These are phyloP conservation scores for Penicillium cataractarum DNA, from an alignment of 495 filamentous ascomycete species.

Conservation along the genomic window DNA sequence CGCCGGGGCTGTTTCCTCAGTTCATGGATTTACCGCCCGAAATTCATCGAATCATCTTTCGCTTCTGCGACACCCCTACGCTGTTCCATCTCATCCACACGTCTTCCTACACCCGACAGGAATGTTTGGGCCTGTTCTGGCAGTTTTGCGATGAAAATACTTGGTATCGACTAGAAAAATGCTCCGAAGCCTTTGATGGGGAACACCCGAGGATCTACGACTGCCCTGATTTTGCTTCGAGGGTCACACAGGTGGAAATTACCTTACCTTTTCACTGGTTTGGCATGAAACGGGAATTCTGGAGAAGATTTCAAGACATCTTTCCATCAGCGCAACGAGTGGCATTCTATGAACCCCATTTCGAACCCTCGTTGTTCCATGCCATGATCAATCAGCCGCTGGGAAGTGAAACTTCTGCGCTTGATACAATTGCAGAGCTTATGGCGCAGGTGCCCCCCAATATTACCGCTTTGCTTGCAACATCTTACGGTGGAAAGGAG, in stretches of 20 bases:
- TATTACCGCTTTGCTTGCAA: neutral
- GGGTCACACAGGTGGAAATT: neutral
- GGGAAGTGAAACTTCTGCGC: too few relatives aligned
- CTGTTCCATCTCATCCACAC: slow-evolving; percentile 1
- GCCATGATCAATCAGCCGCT: too few relatives aligned
- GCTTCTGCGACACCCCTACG: neutral
- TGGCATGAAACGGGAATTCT: neutral
- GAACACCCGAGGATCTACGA: neutral
- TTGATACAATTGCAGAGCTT: neutral
- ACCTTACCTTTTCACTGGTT: neutral
- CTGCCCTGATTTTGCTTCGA: neutral
- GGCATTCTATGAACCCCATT: neutral
- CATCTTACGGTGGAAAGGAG: neutral
- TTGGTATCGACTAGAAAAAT: neutral
- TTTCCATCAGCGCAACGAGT: neutral
- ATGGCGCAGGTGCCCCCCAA: neutral
- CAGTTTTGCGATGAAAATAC: neutral
- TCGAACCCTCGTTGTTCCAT: neutral
- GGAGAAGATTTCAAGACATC: neutral
- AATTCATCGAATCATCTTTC: neutral
- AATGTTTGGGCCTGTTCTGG: neutral
- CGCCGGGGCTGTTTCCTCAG: neutral
- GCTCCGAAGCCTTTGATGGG: neutral
- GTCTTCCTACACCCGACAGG: neutral
- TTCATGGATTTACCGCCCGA: neutral